A percentile compares a stretch with the other conserved stretches of the same genome.
Conservation (phyloP, 495 filamentous ascomycete species). For the Cercophora sp. region DNA sequence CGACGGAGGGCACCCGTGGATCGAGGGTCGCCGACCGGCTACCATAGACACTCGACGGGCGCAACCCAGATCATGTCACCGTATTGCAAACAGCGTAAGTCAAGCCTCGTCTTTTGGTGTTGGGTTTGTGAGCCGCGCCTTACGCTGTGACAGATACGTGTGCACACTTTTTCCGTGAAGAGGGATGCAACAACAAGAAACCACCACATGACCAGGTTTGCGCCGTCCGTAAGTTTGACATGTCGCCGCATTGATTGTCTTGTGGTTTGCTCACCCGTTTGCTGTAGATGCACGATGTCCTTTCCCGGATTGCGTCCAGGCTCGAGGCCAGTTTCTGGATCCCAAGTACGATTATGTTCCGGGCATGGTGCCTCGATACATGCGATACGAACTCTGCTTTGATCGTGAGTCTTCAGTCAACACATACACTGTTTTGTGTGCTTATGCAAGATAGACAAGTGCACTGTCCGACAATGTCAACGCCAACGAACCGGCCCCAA, state of each 20-base stretch:
- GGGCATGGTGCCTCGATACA: slow-evolving; percentile 16
- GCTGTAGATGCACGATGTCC: slow-evolving; percentile 25
- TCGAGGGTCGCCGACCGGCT: slow-evolving; percentile 15
- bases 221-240: slow-evolving; percentile 23
- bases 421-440: not conserved
- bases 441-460: slow-evolving; percentile 24
- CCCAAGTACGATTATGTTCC: slow-evolving; percentile 17
- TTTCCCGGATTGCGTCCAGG: slow-evolving; percentile 20
- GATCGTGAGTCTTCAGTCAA: slow-evolving; percentile 19
- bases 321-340: slow-evolving; percentile 23
- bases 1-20: slow-evolving; percentile 9
- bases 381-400: slow-evolving; percentile 22
- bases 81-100: slow-evolving; percentile 25
- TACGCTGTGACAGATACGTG: slow-evolving; percentile 17
- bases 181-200: slow-evolving; percentile 24
- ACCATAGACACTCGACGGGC: slow-evolving; percentile 13
- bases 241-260: too few relatives aligned
- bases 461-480: slow-evolving; percentile 16
- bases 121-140: not conserved
- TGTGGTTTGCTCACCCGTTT: too few relatives aligned
- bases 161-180: slow-evolving; percentile 19
- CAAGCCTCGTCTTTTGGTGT: not conserved
- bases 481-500: slow-evolving; percentile 5
- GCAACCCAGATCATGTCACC: slow-evolving; percentile 15
- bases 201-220: slow-evolving; percentile 24